Percentiles rank a stretch among this genome's conserved stretches.
Conservation (phyloP, 192 early-diverging fungal genomes). For the Linnemannia exigua region DNA sequence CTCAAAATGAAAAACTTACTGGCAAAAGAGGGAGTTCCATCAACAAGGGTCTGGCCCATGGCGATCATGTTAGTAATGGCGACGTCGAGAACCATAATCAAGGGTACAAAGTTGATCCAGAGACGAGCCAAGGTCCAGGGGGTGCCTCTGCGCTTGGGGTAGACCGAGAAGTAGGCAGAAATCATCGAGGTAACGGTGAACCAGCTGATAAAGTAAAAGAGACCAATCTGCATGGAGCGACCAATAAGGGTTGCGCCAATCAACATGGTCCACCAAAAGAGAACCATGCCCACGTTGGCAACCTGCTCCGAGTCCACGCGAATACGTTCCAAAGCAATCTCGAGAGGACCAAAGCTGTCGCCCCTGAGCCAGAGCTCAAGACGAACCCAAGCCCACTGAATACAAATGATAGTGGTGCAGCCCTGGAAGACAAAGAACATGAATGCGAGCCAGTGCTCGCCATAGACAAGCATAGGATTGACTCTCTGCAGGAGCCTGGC, state of each 20-base stretch:
- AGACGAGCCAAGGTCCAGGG: conserved; percentile 43
- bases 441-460: conserved; percentile 47
- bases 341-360: conserved; percentile 32
- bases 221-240: conserved; percentile 38
- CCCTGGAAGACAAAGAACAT: conserved; percentile 42
- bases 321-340: conserved; percentile 38
- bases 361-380: conserved; percentile 40
- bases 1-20: conserved; percentile 41
- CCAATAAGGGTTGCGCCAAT: conserved; percentile 41
- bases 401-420: conserved; percentile 38
- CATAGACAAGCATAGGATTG: conserved; percentile 59
- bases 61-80: conserved; percentile 57
- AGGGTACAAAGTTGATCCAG: conserved; percentile 52
- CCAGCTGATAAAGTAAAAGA: conserved; percentile 59
- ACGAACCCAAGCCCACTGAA: conserved; percentile 47
- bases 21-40: conserved; percentile 64
- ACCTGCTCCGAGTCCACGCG: conserved; percentile 51
- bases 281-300: conserved; percentile 53
- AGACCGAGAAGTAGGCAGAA: conserved; percentile 37
- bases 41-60: conserved; percentile 65
- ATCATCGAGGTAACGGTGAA: conserved; percentile 53
- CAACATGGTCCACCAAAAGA: conserved; percentile 63
- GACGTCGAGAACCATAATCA: conserved; percentile 59
- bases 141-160: conserved; percentile 33
- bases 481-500: conserved; percentile 35